phyloP scores from a whole-genome alignment of 2,329 filamentous ascomycete species.

The Fusarium pseudonygamai region DNA sequence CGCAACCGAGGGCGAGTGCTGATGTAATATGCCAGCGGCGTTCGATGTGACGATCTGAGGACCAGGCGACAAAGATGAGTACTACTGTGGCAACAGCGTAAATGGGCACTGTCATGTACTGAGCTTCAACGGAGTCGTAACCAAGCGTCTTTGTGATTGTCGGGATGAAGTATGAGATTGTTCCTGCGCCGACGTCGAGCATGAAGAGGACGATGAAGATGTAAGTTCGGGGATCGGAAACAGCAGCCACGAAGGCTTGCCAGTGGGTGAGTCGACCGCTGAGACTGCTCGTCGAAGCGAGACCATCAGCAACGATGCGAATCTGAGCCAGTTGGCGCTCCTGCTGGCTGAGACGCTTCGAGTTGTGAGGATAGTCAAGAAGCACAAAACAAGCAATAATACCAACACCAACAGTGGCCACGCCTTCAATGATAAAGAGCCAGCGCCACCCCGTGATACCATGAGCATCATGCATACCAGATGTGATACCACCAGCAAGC shows the following conservation, averaged over 20 bases:
- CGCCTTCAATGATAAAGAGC: not conserved
- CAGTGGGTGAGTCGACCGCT: not conserved
- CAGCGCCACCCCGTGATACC: not conserved
- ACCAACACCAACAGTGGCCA: not conserved
- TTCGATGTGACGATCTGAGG: not conserved
- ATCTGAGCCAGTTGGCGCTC: not conserved
- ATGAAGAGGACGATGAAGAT: not conserved
- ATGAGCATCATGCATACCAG: not conserved
- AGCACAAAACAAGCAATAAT: not conserved
- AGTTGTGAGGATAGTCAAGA: not conserved
- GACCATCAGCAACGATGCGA: not conserved
- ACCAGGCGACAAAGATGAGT: not conserved
- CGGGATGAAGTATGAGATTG: not conserved
- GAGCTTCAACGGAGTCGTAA: not conserved
- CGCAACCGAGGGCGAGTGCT: not conserved
- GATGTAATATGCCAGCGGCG: not conserved
- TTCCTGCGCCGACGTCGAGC: not conserved
- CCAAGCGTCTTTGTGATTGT: not conserved
- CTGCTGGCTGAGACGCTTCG: not conserved
- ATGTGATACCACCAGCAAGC: not conserved
- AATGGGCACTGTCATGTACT: not conserved
- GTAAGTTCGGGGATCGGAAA: not conserved
- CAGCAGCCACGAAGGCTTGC: not conserved
- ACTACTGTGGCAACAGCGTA: not conserved
- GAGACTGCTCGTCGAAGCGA: not conserved